A percentile compares a stretch with the other conserved stretches of the same genome.
These are phyloP conservation scores for Plasmodium gallinaceum DNA, from an alignment of 169 alveolate species.

Conservation along the genomic window DNA sequence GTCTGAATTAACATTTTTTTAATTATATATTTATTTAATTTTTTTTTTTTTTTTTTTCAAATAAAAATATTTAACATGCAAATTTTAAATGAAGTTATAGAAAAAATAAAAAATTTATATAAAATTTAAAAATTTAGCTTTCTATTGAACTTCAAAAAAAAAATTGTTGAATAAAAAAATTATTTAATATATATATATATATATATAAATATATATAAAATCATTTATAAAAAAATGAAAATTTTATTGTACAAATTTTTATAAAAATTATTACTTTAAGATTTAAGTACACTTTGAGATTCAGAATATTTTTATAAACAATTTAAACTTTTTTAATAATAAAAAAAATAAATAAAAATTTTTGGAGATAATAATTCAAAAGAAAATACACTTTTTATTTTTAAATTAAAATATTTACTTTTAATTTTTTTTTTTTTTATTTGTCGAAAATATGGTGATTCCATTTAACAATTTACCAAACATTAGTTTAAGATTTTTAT, in stretches of 20 bases:
- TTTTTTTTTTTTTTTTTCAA: too few relatives aligned
- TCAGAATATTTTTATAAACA: too few relatives aligned
- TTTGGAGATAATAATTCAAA: neutral
- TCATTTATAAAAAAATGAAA: too few relatives aligned
- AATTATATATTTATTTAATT: neutral
- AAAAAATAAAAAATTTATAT: too few relatives aligned
- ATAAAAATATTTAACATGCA: neutral
- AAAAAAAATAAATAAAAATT: neutral
- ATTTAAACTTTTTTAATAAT: neutral
- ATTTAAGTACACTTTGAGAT: neutral
- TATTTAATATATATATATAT: neutral
- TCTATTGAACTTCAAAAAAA: too few relatives aligned
- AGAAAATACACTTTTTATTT: neutral
- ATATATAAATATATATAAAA: neutral
- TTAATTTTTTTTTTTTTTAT: constrained; percentile 37
- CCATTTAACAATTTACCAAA: constrained; percentile 23
- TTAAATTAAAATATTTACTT: neutral
- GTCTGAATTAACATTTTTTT: too few relatives aligned
- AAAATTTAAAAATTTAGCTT: too few relatives aligned
- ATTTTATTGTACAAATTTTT: too few relatives aligned
- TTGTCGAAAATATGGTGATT: constrained; percentile 32
- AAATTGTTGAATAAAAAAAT: too few relatives aligned
- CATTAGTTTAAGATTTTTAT: constrained; percentile 42
- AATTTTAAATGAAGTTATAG: too few relatives aligned
- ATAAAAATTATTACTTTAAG: too few relatives aligned